Evolutionary conservation across 768 basidiomycete species (phyloP).

Genomic region (Leccinum obscurum): DNA sequence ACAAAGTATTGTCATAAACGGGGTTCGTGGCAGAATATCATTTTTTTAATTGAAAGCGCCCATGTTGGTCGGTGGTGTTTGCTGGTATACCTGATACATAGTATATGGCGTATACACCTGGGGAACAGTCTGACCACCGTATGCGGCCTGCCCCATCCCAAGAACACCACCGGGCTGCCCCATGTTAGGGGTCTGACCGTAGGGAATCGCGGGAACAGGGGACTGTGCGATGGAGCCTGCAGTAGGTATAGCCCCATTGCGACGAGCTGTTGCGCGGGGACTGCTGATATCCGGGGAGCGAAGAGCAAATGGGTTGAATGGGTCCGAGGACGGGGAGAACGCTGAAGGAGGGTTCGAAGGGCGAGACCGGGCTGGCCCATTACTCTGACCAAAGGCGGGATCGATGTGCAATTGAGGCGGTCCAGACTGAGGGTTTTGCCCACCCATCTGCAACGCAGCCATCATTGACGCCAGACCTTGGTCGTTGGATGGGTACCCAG

Average conservation of each 20-base stretch:
- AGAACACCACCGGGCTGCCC: slow-evolving; percentile 56
- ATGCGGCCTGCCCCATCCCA: slow-evolving; percentile 66
- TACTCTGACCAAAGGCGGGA: slow-evolving; percentile 51
- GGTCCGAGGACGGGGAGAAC: slow-evolving; percentile 53
- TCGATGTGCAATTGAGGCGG: slow-evolving; percentile 75
- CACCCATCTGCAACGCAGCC: slow-evolving; percentile 90
- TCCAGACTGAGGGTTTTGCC: slow-evolving; percentile 80
- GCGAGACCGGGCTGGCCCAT: slow-evolving; percentile 47
- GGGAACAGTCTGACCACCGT: slow-evolving; percentile 60
- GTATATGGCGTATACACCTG: slow-evolving; percentile 72
- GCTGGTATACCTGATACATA: slow-evolving; percentile 83
- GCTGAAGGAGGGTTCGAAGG: slow-evolving; percentile 42
- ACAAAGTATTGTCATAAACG: slow-evolving; percentile 44
- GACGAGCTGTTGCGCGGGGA: slow-evolving; percentile 49
- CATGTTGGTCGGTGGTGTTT: slow-evolving; percentile 71
- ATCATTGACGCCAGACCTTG: slow-evolving; percentile 91
- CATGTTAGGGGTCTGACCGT: slow-evolving; percentile 64
- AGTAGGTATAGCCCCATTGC: slow-evolving; percentile 37
- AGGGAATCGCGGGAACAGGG: slow-evolving; percentile 42
- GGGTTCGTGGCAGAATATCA: slow-evolving; percentile 27
- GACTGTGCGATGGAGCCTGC: slow-evolving; percentile 35
- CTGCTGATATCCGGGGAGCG: slow-evolving; percentile 52
- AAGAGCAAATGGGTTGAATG: slow-evolving; percentile 58
- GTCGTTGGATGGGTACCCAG: slow-evolving; percentile 79
- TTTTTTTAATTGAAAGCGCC: slow-evolving; percentile 66